These are phyloP conservation scores for Psilocybe mexicana DNA, from an alignment of 1,284 basidiomycete species.

Conservation along the genomic window DNA sequence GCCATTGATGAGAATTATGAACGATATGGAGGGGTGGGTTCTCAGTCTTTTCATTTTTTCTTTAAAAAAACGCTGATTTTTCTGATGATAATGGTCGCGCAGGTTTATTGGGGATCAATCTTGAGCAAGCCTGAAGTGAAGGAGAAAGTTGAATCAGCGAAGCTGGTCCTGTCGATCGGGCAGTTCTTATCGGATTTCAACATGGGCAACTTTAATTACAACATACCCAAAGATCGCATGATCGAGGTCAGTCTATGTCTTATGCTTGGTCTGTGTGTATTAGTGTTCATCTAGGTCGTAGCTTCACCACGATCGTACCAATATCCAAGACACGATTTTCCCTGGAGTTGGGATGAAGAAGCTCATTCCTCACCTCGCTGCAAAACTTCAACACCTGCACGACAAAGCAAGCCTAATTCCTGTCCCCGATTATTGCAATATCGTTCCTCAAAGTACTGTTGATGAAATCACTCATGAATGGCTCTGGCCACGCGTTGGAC, in stretches of 20 bases:
- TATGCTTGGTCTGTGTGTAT: constrained; percentile 31
- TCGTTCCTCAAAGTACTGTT: constrained; percentile 47
- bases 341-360: constrained; percentile 69
- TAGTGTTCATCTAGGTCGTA: constrained; percentile 53
- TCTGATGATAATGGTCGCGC: not conserved
- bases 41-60: not conserved
- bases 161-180: constrained; percentile 85
- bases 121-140: constrained; percentile 70
- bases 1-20: constrained; percentile 76
- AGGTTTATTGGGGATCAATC: constrained; percentile 77
- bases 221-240: constrained; percentile 33
- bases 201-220: constrained; percentile 78
- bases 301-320: constrained; percentile 82
- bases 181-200: constrained; percentile 87
- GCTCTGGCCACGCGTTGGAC: constrained; percentile 83
- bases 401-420: constrained; percentile 38
- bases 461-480: constrained; percentile 68
- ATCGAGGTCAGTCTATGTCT: constrained; percentile 3
- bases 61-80: not conserved
- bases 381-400: constrained; percentile 45
- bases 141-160: constrained; percentile 76
- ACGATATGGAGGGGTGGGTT: constrained; percentile 83
- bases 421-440: constrained; percentile 47
- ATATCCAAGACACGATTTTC: constrained; percentile 61
- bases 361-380: constrained; percentile 65